A percentile compares a stretch with the other conserved stretches of the same genome.
phyloP scores from a whole-genome alignment of 495 filamentous ascomycete species.

The Durotheca rogersii region DNA sequence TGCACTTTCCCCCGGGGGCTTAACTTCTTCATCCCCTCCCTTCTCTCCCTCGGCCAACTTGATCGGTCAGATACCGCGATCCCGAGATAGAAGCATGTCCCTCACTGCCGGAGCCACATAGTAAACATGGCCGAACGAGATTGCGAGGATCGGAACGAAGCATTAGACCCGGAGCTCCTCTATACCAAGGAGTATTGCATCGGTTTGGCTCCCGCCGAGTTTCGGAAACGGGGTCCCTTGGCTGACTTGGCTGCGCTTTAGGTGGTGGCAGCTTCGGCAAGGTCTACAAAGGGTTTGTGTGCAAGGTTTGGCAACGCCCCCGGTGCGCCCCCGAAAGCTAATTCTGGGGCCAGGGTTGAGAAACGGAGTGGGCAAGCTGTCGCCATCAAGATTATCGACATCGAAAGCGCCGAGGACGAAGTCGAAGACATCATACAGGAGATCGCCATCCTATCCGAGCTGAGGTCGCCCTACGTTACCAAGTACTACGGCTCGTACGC shows the following conservation, averaged over 20 bases:
- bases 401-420: conserved; percentile 97
- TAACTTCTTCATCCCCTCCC: conserved; percentile 1
- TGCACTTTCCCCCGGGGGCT: conserved; percentile 10
- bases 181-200: conserved; percentile 95
- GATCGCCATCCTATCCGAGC: conserved; percentile 91
- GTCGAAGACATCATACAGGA: conserved; percentile 99
- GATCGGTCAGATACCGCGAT: too few species aligned
- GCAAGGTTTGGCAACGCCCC: not conserved
- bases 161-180: conserved; percentile 76
- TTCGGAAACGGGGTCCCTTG: conserved; percentile 4
- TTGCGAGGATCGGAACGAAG: conserved; percentile 45
- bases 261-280: conserved; percentile 90
- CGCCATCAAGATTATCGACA: conserved; percentile 95
- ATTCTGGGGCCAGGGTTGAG: conserved; percentile 64
- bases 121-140: conserved; percentile 48
- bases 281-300: conserved; percentile 85
- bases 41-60: not conserved
- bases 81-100: too few species aligned
- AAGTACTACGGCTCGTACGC: conserved; percentile 96
- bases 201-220: conserved; percentile 55
- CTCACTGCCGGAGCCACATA: too few species aligned
- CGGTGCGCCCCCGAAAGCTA: conserved; percentile 27
- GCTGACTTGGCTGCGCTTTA: conserved; percentile 31
- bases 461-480: conserved; percentile 91
- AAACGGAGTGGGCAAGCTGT: conserved; percentile 81